A percentile compares a stretch with the other conserved stretches of the same genome.
These are phyloP conservation scores for Baudoinia panamericana DNA, from an alignment of 495 filamentous ascomycete species.

Conservation along the genomic window DNA sequence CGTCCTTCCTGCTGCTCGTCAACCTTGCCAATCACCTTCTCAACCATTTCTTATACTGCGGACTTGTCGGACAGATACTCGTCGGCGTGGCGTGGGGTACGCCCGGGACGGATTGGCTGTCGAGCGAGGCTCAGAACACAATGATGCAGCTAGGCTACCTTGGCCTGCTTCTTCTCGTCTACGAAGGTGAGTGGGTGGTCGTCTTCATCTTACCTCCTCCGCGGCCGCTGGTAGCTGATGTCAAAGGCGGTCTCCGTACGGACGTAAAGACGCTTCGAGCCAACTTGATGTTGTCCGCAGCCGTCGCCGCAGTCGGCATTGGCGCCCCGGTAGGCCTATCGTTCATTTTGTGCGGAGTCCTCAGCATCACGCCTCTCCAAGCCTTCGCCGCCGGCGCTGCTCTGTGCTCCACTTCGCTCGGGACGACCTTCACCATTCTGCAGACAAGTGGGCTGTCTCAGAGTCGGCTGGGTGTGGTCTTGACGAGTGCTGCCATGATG, in stretches of 20 bases:
- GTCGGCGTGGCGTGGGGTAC: conserved; percentile 58
- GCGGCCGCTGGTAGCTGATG: neutral
- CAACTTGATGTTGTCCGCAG: conserved; percentile 46
- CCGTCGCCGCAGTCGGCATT: conserved; percentile 53
- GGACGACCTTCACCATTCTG: conserved; percentile 68
- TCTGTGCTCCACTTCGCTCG: conserved; percentile 61
- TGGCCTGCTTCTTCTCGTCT: conserved; percentile 61
- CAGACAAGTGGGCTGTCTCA: conserved; percentile 40
- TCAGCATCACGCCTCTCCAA: conserved; percentile 40
- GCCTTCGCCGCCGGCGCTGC: conserved; percentile 66
- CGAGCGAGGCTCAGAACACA: conserved; percentile 35
- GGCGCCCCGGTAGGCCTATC: conserved; percentile 52
- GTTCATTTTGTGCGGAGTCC: conserved; percentile 40
- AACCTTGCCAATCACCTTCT: conserved; percentile 46
- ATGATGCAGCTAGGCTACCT: conserved; percentile 64
- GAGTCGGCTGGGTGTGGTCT: conserved; percentile 55
- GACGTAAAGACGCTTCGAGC: conserved; percentile 43
- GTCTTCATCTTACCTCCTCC: neutral
- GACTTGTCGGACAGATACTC: conserved; percentile 61
- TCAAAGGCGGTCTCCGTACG: conserved; percentile 51
- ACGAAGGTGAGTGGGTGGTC: conserved; percentile 38
- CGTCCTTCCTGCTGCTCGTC: conserved; percentile 54
- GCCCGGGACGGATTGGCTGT: conserved; percentile 44
- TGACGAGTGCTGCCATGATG: conserved; percentile 63
- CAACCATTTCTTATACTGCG: conserved; percentile 53